Conservation (phyloP, 2,329 filamentous ascomycete species). For the Monilinia fructigena region DNA sequence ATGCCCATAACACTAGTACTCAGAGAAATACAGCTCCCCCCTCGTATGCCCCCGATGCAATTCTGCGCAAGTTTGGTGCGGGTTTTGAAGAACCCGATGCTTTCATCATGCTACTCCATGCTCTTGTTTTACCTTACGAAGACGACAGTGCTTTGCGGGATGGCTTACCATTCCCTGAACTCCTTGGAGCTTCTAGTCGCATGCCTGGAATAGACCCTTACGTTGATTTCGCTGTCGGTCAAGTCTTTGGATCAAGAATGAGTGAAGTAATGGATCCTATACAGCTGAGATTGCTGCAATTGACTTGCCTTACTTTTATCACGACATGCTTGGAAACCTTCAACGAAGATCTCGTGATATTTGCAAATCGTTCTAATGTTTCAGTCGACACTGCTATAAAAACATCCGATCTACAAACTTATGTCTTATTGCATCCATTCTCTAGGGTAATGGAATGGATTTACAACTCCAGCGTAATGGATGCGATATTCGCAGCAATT, state of each 20-base stretch:
- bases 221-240: slow-evolving; percentile 83
- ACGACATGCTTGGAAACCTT: slow-evolving; percentile 77
- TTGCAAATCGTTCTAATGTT: slow-evolving; percentile 76
- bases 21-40: slow-evolving; percentile 39
- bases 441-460: slow-evolving; percentile 96
- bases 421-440: slow-evolving; percentile 88
- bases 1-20: slow-evolving; percentile 45
- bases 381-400: slow-evolving; percentile 73
- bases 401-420: slow-evolving; percentile 71
- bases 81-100: slow-evolving; percentile 84
- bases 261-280: slow-evolving; percentile 61
- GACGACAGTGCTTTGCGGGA: slow-evolving; percentile 66
- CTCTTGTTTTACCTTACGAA: slow-evolving; percentile 65
- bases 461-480: slow-evolving; percentile 87
- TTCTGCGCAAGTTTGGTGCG: slow-evolving; percentile 71
- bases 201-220: slow-evolving; percentile 88
- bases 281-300: slow-evolving; percentile 71
- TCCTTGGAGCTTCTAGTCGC: slow-evolving; percentile 72
- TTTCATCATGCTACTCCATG: slow-evolving; percentile 74
- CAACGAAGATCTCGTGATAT: slow-evolving; percentile 87
- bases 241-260: slow-evolving; percentile 63
- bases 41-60: slow-evolving; percentile 55
- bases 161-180: slow-evolving; percentile 80
- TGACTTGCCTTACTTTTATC: slow-evolving; percentile 82
- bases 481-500: slow-evolving; percentile 72